Percentiles rank a stretch among this genome's conserved stretches.
phyloP scores from a whole-genome alignment of 768 basidiomycete genomes.

The Infundibulicybe gibba region DNA sequence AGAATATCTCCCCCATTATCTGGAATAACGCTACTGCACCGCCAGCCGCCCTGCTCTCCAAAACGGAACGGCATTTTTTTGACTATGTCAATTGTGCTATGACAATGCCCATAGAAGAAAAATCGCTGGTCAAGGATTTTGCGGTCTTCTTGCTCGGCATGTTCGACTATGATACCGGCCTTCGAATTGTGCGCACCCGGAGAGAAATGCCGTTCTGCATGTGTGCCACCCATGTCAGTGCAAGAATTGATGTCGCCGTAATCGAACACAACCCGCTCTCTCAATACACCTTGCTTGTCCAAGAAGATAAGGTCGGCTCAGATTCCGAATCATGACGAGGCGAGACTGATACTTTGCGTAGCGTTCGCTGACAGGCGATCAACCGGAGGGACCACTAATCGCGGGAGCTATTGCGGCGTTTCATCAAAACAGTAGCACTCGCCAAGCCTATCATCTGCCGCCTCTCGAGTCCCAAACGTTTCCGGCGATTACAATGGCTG shows the following conservation, averaged over 20 bases:
- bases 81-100: too few species aligned
- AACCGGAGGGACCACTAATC: constrained; percentile 27
- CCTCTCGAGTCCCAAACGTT: constrained; percentile 13
- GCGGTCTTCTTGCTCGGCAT: not conserved
- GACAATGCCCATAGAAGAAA: not conserved
- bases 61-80: too few species aligned
- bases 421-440: constrained; percentile 18
- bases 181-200: not conserved
- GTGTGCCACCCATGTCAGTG: not conserved
- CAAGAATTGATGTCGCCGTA: not conserved
- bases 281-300: too few species aligned
- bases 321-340: too few species aligned
- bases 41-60: too few species aligned
- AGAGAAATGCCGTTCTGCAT: not conserved
- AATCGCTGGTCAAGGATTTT: not conserved
- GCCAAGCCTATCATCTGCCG: constrained; percentile 6
- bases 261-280: too few species aligned
- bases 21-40: too few species aligned
- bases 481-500: constrained; percentile 23
- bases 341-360: not conserved
- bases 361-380: not conserved
- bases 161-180: not conserved
- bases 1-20: too few species aligned
- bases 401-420: constrained; percentile 28
- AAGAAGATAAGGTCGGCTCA: too few species aligned